Percentiles rank a stretch among this genome's conserved stretches.
These are phyloP conservation scores for Annulohypoxylon maeteangense DNA, from an alignment of 495 filamentous ascomycete genomes.

Conservation along the genomic window DNA sequence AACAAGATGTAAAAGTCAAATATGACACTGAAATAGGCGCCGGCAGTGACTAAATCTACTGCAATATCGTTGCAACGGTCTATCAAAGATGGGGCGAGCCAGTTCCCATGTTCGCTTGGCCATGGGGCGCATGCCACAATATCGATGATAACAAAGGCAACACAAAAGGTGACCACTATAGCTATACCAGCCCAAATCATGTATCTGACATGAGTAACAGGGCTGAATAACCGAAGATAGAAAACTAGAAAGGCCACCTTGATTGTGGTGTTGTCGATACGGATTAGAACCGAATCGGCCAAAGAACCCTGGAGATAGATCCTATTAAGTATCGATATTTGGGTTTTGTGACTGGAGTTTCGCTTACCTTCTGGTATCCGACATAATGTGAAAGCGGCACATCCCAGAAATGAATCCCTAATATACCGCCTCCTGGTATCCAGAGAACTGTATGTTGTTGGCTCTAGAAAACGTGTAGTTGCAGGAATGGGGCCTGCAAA, in stretches of 20 bases:
- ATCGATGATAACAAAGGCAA: conserved; percentile 20
- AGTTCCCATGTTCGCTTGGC: conserved; percentile 50
- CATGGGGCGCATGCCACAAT: conserved; percentile 45
- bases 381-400: conserved; percentile 28
- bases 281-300: conserved; percentile 21
- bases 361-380: conserved; percentile 20
- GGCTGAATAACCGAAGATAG: conserved; percentile 28
- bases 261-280: conserved; percentile 27
- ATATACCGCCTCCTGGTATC: conserved; percentile 18
- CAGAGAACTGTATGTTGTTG: conserved; percentile 12
- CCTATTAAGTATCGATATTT: not conserved
- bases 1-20: conserved; percentile 36
- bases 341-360: not conserved
- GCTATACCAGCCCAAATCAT: conserved; percentile 35
- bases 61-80: conserved; percentile 17
- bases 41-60: conserved; percentile 14
- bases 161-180: conserved; percentile 17
- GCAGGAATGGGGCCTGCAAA: not conserved
- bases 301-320: conserved; percentile 7
- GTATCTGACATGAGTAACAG: conserved; percentile 16
- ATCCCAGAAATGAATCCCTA: conserved; percentile 35
- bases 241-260: conserved; percentile 34
- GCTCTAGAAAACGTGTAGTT: not conserved
- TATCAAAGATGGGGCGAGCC: conserved; percentile 16
- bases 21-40: conserved; percentile 23